Evolutionary conservation across 352 stramenopile species (phyloP).

Genomic region (Pythium myriotylum): DNA sequence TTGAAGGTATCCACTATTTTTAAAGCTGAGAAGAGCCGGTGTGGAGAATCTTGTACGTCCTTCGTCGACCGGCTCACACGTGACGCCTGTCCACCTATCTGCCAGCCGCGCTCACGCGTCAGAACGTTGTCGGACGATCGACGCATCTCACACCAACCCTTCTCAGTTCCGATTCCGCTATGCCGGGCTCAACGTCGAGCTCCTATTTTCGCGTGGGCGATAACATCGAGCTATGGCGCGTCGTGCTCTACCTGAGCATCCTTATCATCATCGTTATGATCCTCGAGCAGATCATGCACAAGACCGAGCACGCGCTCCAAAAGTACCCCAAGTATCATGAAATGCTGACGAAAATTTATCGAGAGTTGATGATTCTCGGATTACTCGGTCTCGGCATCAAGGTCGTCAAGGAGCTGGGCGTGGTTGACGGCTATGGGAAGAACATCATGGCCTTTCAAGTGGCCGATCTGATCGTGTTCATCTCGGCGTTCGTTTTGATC

Average conservation of each 20-base stretch:
- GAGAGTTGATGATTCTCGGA: constrained; percentile 30
- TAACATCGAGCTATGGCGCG: constrained; percentile 56
- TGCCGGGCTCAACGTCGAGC: constrained; percentile 7
- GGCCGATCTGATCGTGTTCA: constrained; percentile 41
- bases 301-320: constrained; percentile 46
- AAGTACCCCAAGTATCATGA: constrained; percentile 63
- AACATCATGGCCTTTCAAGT: constrained; percentile 37
- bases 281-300: constrained; percentile 53
- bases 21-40: too few relatives aligned
- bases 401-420: constrained; percentile 26
- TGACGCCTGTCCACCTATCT: too few relatives aligned
- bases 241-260: constrained; percentile 46
- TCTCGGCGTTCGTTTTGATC: constrained; percentile 34
- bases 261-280: constrained; percentile 50
- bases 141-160: too few relatives aligned
- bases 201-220: constrained; percentile 59
- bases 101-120: too few relatives aligned
- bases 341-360: constrained; percentile 57
- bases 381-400: constrained; percentile 40
- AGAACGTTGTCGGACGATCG: too few relatives aligned
- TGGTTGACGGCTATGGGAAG: constrained; percentile 16
- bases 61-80: too few relatives aligned
- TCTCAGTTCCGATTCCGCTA: neutral
- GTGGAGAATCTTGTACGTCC: too few relatives aligned
- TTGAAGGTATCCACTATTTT: too few relatives aligned